Evolutionary conservation across 805 yeast species (phyloP).

Genomic region (Nakazawaea laoshanensis): DNA sequence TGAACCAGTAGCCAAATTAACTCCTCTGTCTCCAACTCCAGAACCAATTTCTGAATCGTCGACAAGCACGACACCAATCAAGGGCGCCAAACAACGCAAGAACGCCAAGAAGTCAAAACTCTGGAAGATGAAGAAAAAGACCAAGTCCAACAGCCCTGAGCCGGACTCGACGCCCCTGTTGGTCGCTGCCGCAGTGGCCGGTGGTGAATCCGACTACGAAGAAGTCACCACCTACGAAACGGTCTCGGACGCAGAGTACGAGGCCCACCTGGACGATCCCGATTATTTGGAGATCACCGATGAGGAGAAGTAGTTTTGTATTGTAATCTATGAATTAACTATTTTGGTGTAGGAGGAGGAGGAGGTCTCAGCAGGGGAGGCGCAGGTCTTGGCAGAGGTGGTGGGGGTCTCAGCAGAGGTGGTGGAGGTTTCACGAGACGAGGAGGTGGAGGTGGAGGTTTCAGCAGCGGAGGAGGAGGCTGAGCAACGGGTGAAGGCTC

Average conservation of each 20-base stretch:
- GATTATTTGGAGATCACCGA: slow-evolving; percentile 31
- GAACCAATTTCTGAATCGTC: not conserved
- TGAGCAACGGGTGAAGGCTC: slow-evolving; percentile 13
- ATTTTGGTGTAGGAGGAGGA: not conserved
- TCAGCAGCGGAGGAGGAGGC: slow-evolving; percentile 10
- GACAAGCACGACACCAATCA: slow-evolving; percentile 11
- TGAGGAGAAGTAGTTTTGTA: not conserved
- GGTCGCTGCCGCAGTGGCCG: slow-evolving; percentile 9
- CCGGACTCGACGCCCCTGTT: slow-evolving; percentile 5
- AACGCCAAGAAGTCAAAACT: slow-evolving; percentile 11
- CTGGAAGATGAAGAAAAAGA: slow-evolving; percentile 13
- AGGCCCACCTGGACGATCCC: slow-evolving; percentile 36
- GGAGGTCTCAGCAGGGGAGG: not conserved
- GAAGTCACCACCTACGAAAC: slow-evolving; percentile 37
- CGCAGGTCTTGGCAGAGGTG: slow-evolving; percentile 10
- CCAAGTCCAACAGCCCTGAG: not conserved
- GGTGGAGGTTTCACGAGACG: slow-evolving; percentile 14
- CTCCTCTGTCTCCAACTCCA: not conserved
- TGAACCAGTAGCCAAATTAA: not conserved
- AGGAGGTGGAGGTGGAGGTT: slow-evolving; percentile 19
- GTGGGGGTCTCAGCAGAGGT: slow-evolving; percentile 12
- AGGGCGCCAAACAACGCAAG: not conserved
- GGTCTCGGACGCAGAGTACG: slow-evolving; percentile 38
- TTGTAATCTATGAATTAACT: not conserved
- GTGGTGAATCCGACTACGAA: slow-evolving; percentile 14